These are phyloP conservation scores for Boletus sp. DNA, from an alignment of 768 basidiomycete species.

Conservation along the genomic window DNA sequence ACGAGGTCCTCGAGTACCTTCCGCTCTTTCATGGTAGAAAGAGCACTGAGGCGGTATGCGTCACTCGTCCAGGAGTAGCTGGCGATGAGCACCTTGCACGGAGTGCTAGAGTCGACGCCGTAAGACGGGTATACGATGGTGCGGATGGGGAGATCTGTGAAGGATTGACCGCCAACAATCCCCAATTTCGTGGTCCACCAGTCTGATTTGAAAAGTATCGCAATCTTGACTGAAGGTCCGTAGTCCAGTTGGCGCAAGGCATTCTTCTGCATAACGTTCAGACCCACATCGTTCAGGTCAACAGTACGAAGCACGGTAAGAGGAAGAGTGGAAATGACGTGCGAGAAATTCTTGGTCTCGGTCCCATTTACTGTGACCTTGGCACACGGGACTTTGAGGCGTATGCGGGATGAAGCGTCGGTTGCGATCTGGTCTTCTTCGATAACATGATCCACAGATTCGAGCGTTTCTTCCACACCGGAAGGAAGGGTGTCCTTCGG, in stretches of 20 bases:
- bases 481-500: background rate
- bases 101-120: slow-evolving; percentile 21
- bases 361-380: slow-evolving; percentile 8
- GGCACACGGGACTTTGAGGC: background rate
- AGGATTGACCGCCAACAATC: slow-evolving; percentile 41
- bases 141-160: slow-evolving; percentile 42
- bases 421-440: background rate
- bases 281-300: slow-evolving; percentile 27
- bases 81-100: slow-evolving; percentile 36
- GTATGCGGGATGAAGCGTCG: background rate
- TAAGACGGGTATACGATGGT: slow-evolving; percentile 46
- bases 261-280: slow-evolving; percentile 32
- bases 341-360: slow-evolving; percentile 26
- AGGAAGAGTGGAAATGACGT: slow-evolving; percentile 45
- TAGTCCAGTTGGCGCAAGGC: slow-evolving; percentile 42
- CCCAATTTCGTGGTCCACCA: slow-evolving; percentile 42
- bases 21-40: slow-evolving; percentile 19
- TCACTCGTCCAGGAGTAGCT: slow-evolving; percentile 43
- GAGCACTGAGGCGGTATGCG: slow-evolving; percentile 36
- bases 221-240: slow-evolving; percentile 41
- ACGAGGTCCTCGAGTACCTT: slow-evolving; percentile 28
- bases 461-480: background rate
- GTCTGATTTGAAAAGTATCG: slow-evolving; percentile 38
- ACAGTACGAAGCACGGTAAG: slow-evolving; percentile 37
- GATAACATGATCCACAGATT: background rate